Percentiles rank a stretch among this genome's conserved stretches.
phyloP scores from a whole-genome alignment of 352 stramenopile genomes.

The Pythium oligandrum region DNA sequence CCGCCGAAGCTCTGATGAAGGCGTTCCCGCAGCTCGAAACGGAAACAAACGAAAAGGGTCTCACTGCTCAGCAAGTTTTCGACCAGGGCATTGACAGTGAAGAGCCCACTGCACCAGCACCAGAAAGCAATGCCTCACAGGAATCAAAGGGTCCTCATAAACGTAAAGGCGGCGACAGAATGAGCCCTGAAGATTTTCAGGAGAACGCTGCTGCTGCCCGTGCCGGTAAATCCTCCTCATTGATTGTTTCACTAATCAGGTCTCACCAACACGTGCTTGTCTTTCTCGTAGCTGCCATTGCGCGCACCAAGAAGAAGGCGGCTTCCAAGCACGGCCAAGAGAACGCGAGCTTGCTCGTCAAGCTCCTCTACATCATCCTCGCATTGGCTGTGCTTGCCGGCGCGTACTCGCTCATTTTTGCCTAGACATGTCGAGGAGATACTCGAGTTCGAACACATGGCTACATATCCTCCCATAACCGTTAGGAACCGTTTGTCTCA shows the following conservation, averaged over 20 bases:
- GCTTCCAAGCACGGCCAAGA: constrained; percentile 26
- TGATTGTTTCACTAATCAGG: too few species aligned
- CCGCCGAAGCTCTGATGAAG: constrained; percentile 31
- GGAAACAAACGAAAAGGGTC: constrained; percentile 47
- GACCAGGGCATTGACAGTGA: constrained; percentile 61
- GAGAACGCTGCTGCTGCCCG: constrained; percentile 45
- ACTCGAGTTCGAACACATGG: constrained; percentile 4
- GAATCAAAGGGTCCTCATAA: constrained; percentile 14
- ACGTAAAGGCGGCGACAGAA: constrained; percentile 8
- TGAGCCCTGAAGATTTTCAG: constrained; percentile 22
- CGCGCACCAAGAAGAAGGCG: constrained; percentile 64
- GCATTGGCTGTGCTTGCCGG: constrained; percentile 9
- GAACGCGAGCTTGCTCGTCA: constrained; percentile 7
- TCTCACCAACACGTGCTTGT: too few species aligned
- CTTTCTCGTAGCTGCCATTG: constrained; percentile 44
- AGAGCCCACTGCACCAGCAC: constrained; percentile 24
- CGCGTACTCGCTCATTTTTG: constrained; percentile 14
- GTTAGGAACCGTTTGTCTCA: constrained; percentile 4
- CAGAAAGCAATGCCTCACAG: background rate
- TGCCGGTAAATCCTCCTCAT: constrained; percentile 28
- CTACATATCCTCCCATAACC: constrained; percentile 9
- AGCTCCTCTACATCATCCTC: constrained; percentile 1
- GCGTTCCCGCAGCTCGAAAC: constrained; percentile 52
- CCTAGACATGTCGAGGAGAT: background rate
- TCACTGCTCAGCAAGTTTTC: constrained; percentile 61